Base-by-base conservation (phyloP, 2,329 filamentous ascomycete species). In the Pseudogymnoascus sp. region DNA sequence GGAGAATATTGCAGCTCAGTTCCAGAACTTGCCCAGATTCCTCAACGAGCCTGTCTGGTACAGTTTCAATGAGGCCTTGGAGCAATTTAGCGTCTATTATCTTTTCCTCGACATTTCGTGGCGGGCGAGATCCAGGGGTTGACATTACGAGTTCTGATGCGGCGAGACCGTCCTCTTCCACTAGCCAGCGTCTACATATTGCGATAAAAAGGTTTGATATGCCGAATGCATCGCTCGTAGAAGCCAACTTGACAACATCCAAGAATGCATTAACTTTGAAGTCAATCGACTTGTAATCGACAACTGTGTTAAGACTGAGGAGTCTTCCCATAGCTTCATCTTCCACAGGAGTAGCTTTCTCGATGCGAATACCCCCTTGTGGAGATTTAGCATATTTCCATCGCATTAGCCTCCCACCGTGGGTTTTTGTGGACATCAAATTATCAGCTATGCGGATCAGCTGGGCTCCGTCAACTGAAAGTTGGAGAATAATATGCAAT, bases 21-120 rank as follows among this genome's bases (percentile, higher is more conserved):
- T 85, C 82, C 1, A 91, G 75, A 5, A 90, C 79, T 67, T 89
- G 85, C 46, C 81, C 81, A 1, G 88, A 87, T 63, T 85, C 82
- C 34, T 80, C 81, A 31, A 88, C 82, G 11, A 91, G 78, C 65
- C 84, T 85, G 21, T 87, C 82, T 0, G 86, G 82, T 53, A 87
- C 81, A 53, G 77, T 80, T 23, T 84, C 82, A 73, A 90, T 84
- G 74, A 91, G 80, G 36, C 80, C 82, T 69, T 89, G 86, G 6
- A 90, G 77, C 0, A 90, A 74, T 59, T 85, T 85, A 4, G 86
- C 78, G 66, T 88, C 80, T 5, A 82, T 73, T 1, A 91, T 75
- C 3, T 79, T 77, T 3, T 70, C 71, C 2, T 84, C 64, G 0
- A 82, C 76, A 53, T 83, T 78, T 1, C 59, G 34, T 25, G 36